Conservation (phyloP, 1,284 basidiomycete species). For the Cryptococcus maquisensis region DNA sequence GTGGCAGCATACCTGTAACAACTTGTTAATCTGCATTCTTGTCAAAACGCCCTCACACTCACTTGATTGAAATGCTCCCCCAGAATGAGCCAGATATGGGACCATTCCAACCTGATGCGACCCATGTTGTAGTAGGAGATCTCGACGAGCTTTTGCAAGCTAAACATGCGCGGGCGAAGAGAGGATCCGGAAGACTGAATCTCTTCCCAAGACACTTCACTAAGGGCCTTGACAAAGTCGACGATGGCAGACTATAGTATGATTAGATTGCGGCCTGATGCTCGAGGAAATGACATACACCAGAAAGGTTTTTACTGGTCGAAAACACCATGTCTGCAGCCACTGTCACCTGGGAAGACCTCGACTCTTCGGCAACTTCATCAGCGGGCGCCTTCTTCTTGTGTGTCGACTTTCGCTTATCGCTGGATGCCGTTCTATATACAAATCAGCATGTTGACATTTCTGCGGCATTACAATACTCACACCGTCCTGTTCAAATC, state of each 20-base stretch:
- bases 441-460: not conserved
- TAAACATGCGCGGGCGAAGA: constrained; percentile 90
- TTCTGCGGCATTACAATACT: constrained; percentile 25
- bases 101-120: constrained; percentile 98
- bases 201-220: constrained; percentile 98
- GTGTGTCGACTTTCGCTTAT: constrained; percentile 14
- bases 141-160: constrained; percentile 96
- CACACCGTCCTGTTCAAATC: constrained; percentile 76
- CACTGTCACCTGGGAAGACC: constrained; percentile 96
- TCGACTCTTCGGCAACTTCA: constrained; percentile 92
- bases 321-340: constrained; percentile 99
- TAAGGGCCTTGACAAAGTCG: constrained; percentile 93
- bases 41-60: constrained; percentile 16
- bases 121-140: constrained; percentile 99
- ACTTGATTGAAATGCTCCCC: constrained; percentile 99
- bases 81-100: constrained; percentile 93
- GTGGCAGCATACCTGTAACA: constrained; percentile 95
- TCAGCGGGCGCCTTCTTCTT: constrained; percentile 61
- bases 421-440: constrained; percentile 10
- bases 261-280: constrained; percentile 7
- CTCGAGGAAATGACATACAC: constrained; percentile 57
- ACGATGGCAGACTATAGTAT: constrained; percentile 83
- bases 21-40: not conserved
- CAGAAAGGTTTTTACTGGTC: constrained; percentile 85
- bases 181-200: constrained; percentile 95